Evolutionary conservation across 2,329 filamentous ascomycete species (phyloP), one percentile per base, ranked within the genome.

Genomic region (Stenocarpella maydis): DNA sequence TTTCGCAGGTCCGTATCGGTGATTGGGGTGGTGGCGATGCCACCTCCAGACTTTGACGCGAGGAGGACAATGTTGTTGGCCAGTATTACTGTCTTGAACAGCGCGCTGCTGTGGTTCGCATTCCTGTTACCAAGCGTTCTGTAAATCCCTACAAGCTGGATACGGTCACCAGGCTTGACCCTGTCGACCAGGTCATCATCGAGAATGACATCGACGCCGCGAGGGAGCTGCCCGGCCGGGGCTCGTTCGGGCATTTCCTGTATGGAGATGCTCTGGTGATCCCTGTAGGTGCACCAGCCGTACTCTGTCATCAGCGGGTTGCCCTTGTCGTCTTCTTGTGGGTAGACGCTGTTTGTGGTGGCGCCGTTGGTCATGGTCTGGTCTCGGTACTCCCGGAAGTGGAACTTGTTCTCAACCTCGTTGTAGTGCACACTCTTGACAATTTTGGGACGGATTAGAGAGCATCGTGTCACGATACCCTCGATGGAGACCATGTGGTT

Each of bases 161-260:
- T 94, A 74, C 96, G 88, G 81, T 99, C 96, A 61, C 96, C 96
- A 12, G 96, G 96, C 82, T 99, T 99, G 71, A 96, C 93, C 70
- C 89, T 90, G 79, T 99, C 96, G 19, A 98, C 96, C 65, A 99
- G 86, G 78, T 99, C 96, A 78, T 99, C 96, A 78, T 99, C 96
- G 73, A 99, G 84, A 74, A 99, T 95, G 17, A 98, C 95, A 80
- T 99, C 96, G 21, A 99, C 96, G 68, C 95, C 94, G 66, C 96
- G 91, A 70, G 96, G 96, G 73, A 99, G 87, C 84, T 98, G 96
- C 65, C 96, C 96, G 70, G 96, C 95, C 66, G 96, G 96, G 2
- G 96, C 96, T 75, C 95, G 87, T 81, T 99, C 96, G 0, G 96
- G 96, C 96, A 99, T 99, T 83, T 99, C 96, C 82, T 99, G 96